Evolutionary conservation across 768 basidiomycete genomes (phyloP).

Genomic region (Pholiota microspora): DNA sequence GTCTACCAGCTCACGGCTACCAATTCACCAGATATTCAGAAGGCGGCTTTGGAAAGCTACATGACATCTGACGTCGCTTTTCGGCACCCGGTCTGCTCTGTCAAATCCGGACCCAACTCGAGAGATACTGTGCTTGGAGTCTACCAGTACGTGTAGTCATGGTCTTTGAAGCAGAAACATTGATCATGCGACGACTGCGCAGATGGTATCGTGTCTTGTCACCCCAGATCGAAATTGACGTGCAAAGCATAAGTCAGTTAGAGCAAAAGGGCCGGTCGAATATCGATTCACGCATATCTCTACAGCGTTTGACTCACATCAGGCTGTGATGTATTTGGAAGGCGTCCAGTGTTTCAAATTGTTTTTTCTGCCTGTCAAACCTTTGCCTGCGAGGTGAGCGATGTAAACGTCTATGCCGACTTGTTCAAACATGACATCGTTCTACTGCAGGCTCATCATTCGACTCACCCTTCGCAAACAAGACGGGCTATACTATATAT

Average conservation of each 20-base stretch:
- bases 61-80: conserved; percentile 55
- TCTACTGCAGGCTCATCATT: conserved; percentile 39
- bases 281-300: too few species aligned
- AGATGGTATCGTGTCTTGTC: conserved; percentile 69
- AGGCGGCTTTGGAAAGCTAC: conserved; percentile 44
- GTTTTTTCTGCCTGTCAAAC: conserved; percentile 41
- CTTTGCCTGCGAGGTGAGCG: conserved; percentile 45
- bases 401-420: neutral
- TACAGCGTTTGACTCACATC: conserved; percentile 47
- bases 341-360: conserved; percentile 53
- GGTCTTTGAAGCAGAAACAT: neutral
- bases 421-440: neutral
- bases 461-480: conserved; percentile 50
- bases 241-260: conserved; percentile 44
- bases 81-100: conserved; percentile 55
- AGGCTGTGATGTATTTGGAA: conserved; percentile 46
- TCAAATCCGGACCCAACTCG: conserved; percentile 46
- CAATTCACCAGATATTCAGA: conserved; percentile 47
- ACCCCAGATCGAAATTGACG: conserved; percentile 40
- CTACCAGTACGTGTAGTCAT: conserved; percentile 46
- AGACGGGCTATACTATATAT: conserved; percentile 41
- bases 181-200: neutral
- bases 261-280: too few species aligned
- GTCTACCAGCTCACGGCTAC: conserved; percentile 46
- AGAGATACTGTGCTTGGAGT: conserved; percentile 54